phyloP scores from a whole-genome alignment of 148 eudicot genomes.

The Fagopyrum tataricum region DNA sequence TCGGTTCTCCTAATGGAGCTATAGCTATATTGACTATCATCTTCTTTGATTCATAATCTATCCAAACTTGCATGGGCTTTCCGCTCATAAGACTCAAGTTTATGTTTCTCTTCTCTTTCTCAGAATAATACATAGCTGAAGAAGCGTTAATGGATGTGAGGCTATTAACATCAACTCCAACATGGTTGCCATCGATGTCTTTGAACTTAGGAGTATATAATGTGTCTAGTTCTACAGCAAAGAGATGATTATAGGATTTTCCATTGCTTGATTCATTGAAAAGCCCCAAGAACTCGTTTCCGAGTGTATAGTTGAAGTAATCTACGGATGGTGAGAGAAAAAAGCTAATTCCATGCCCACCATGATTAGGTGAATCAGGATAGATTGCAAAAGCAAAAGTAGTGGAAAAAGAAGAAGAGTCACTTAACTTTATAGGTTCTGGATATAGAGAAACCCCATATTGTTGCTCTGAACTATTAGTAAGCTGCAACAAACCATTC shows the following conservation, averaged over 20 bases:
- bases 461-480: constrained; percentile 1
- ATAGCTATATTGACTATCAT: background rate
- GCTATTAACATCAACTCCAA: constrained; percentile 6
- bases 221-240: constrained; percentile 9
- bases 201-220: background rate
- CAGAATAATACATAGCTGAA: background rate
- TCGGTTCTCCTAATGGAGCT: background rate
- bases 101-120: background rate
- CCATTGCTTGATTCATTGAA: background rate
- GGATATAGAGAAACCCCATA: background rate
- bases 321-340: background rate
- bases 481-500: constrained; percentile 7
- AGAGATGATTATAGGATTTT: background rate
- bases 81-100: constrained; percentile 1
- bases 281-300: constrained; percentile 1
- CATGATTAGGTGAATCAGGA: background rate
- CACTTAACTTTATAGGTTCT: constrained; percentile 2
- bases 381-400: background rate
- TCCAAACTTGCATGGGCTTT: constrained; percentile 10
- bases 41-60: background rate
- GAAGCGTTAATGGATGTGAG: background rate
- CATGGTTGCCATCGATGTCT: constrained; percentile 1
- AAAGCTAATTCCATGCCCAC: constrained; percentile 9
- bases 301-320: background rate
- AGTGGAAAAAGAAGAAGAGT: background rate